Evolutionary conservation across 805 yeast genomes (phyloP).

Genomic region (Debaryomyces prosopidis): DNA sequence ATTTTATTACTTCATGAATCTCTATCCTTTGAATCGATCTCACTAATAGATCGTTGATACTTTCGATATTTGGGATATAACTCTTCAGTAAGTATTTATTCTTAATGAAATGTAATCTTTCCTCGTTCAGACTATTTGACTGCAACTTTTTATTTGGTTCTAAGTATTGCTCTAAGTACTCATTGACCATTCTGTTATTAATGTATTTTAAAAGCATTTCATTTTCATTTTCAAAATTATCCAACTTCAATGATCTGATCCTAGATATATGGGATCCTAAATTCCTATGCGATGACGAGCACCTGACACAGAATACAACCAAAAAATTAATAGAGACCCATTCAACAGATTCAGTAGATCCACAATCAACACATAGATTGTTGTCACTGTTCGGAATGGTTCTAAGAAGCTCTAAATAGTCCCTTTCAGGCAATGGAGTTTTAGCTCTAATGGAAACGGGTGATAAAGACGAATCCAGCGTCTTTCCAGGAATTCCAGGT

Average conservation of each 20-base stretch:
- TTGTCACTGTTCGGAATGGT: slow-evolving; percentile 53
- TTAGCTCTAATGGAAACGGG: slow-evolving; percentile 35
- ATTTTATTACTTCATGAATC: slow-evolving; percentile 41
- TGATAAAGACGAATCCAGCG: slow-evolving; percentile 18
- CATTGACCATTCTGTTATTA: slow-evolving; percentile 57
- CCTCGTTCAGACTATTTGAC: slow-evolving; percentile 39
- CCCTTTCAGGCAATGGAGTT: slow-evolving; percentile 18
- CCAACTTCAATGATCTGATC: slow-evolving; percentile 75
- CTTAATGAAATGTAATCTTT: slow-evolving; percentile 59
- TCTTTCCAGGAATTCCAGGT: slow-evolving; percentile 14
- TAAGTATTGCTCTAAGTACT: slow-evolving; percentile 54
- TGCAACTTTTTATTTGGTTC: slow-evolving; percentile 22
- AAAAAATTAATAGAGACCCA: slow-evolving; percentile 83
- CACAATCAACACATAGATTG: slow-evolving; percentile 77
- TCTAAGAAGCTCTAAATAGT: slow-evolving; percentile 40
- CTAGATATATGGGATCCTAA: slow-evolving; percentile 82
- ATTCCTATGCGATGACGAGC: slow-evolving; percentile 87
- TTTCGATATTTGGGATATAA: slow-evolving; percentile 33
- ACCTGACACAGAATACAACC: slow-evolving; percentile 74
- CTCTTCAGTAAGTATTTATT: slow-evolving; percentile 62
- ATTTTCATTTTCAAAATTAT: slow-evolving; percentile 63
- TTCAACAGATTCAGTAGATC: slow-evolving; percentile 61
- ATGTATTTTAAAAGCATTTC: slow-evolving; percentile 51
- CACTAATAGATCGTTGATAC: slow-evolving; percentile 41
- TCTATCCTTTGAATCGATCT: slow-evolving; percentile 54